Conservation (phyloP, 805 yeast genomes). For the Scheffersomyces lignosus region DNA sequence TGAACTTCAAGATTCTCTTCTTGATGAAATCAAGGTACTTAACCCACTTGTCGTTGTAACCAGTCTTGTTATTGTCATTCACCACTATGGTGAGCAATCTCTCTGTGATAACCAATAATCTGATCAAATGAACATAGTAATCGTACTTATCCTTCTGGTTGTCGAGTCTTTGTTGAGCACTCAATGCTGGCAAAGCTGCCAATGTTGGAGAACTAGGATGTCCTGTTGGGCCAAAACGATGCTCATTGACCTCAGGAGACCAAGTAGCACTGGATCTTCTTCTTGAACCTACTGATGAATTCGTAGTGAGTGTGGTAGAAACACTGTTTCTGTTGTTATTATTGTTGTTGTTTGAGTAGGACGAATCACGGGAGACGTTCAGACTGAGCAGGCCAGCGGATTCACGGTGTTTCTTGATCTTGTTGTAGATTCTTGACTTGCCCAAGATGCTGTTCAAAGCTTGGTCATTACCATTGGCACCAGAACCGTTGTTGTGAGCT, state of each 20-base stretch:
- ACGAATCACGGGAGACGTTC: slow-evolving; percentile 15
- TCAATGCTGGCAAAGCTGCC: slow-evolving; percentile 12
- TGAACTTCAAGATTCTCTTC: slow-evolving; percentile 32
- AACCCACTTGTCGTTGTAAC: slow-evolving; percentile 15
- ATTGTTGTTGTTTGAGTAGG: slow-evolving; percentile 4
- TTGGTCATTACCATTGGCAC: slow-evolving; percentile 14
- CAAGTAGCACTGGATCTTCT: slow-evolving; percentile 13
- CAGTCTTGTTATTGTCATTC: slow-evolving; percentile 10
- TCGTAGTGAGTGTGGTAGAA: slow-evolving; percentile 18
- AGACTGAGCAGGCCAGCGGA: slow-evolving; percentile 31
- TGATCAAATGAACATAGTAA: slow-evolving; percentile 30
- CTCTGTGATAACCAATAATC: slow-evolving; percentile 16
- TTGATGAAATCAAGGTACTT: slow-evolving; percentile 38
- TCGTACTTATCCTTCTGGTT: slow-evolving; percentile 33
- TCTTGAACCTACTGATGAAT: slow-evolving; percentile 19
- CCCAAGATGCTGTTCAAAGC: slow-evolving; percentile 23
- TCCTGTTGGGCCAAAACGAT: neutral
- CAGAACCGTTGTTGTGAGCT: slow-evolving; percentile 5
- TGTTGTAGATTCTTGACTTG: slow-evolving; percentile 37
- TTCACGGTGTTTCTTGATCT: slow-evolving; percentile 37
- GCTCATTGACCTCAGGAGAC: slow-evolving; percentile 8
- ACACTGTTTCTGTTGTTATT: slow-evolving; percentile 24
- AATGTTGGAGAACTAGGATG: slow-evolving; percentile 2
- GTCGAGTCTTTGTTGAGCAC: slow-evolving; percentile 25
- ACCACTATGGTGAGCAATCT: slow-evolving; percentile 8